A percentile compares a stretch with the other conserved stretches of the same genome.
Evolutionary conservation across 2,329 filamentous ascomycete species (phyloP).

Genomic region (Pseudogymnoascus sp.): DNA sequence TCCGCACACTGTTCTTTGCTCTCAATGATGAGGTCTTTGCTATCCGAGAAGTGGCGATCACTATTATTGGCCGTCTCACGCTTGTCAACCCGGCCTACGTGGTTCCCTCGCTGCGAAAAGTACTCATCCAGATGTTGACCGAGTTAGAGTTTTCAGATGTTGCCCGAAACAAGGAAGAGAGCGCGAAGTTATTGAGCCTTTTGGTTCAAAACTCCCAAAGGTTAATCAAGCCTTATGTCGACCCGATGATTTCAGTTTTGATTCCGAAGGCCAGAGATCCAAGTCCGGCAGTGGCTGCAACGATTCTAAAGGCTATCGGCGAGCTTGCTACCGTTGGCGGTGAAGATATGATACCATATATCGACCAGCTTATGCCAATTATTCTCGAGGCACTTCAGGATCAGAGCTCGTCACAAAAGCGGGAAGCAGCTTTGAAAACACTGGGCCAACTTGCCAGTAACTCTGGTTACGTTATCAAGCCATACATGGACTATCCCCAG

Average conservation of each 20-base stretch:
- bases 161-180: slow-evolving; percentile 90
- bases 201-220: slow-evolving; percentile 88
- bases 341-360: slow-evolving; percentile 86
- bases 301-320: slow-evolving; percentile 89
- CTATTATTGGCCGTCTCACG: slow-evolving; percentile 89
- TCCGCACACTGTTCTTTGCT: slow-evolving; percentile 87
- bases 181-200: slow-evolving; percentile 82
- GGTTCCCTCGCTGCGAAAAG: slow-evolving; percentile 88
- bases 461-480: slow-evolving; percentile 93
- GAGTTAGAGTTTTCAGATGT: slow-evolving; percentile 96
- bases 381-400: slow-evolving; percentile 93
- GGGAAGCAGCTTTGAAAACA: slow-evolving; percentile 83
- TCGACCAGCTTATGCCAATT: slow-evolving; percentile 86
- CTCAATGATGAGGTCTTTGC: slow-evolving; percentile 90
- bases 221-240: slow-evolving; percentile 91
- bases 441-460: slow-evolving; percentile 90
- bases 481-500: slow-evolving; percentile 90
- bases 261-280: slow-evolving; percentile 82
- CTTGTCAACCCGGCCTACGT: slow-evolving; percentile 93
- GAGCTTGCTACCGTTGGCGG: slow-evolving; percentile 91
- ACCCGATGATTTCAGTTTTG: slow-evolving; percentile 91
- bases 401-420: slow-evolving; percentile 79
- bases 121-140: slow-evolving; percentile 89
- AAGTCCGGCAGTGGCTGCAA: slow-evolving; percentile 82
- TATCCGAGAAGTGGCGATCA: slow-evolving; percentile 89